A percentile compares a stretch with the other conserved stretches of the same genome.
phyloP scores from a whole-genome alignment of 2,329 filamentous ascomycete genomes.

The Clonostachys rosea region DNA sequence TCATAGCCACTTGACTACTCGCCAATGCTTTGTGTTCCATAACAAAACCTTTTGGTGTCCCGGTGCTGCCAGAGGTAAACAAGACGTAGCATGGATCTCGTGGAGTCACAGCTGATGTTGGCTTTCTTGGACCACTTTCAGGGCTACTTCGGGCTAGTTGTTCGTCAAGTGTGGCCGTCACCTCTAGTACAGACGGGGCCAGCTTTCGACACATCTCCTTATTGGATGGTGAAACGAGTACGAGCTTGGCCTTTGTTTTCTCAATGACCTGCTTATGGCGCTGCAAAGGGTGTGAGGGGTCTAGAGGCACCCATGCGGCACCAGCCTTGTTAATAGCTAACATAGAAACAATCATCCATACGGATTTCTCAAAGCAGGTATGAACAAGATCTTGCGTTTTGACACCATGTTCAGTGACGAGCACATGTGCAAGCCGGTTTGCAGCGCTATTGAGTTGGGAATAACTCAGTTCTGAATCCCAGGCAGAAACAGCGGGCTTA shows the following conservation, averaged over 20 bases:
- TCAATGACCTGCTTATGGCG: not conserved
- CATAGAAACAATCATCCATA: constrained; percentile 13
- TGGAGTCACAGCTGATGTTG: not conserved
- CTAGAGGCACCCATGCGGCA: constrained; percentile 7
- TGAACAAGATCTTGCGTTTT: constrained; percentile 9
- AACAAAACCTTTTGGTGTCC: constrained; percentile 51
- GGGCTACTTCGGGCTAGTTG: not conserved
- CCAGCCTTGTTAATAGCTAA: constrained; percentile 15
- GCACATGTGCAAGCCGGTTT: constrained; percentile 25
- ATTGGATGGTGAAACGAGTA: not conserved
- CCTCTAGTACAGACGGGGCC: not conserved
- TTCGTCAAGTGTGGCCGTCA: not conserved
- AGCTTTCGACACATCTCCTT: not conserved
- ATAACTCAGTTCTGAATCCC: constrained; percentile 37
- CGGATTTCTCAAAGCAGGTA: constrained; percentile 13
- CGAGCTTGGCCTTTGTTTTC: not conserved
- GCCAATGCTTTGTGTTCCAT: constrained; percentile 3
- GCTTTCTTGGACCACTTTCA: not conserved
- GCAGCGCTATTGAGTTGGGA: constrained; percentile 30
- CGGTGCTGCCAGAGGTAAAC: constrained; percentile 56
- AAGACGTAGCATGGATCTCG: not conserved
- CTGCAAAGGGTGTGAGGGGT: constrained; percentile 2
- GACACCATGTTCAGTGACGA: constrained; percentile 18
- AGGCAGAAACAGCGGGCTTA: constrained; percentile 30
- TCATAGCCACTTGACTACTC: not conserved